Conservation (phyloP, 2,329 filamentous ascomycete species). For the Lasiodiplodia sp. region DNA sequence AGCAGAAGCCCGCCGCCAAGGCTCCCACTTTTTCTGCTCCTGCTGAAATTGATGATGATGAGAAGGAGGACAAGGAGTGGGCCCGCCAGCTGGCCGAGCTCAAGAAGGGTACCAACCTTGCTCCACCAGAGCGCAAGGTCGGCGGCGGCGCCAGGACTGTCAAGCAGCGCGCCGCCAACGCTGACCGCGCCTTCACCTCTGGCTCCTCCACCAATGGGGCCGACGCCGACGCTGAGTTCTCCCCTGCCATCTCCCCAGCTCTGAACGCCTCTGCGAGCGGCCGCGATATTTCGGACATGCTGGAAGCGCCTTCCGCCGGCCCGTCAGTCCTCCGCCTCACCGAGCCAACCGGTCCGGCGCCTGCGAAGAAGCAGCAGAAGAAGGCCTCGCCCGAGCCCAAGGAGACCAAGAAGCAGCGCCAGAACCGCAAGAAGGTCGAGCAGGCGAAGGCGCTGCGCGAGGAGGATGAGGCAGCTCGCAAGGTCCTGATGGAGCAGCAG, state of each 20-base stretch:
- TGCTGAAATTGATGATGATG: conserved; percentile 37
- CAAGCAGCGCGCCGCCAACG: conserved; percentile 30
- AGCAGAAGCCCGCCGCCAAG: conserved; percentile 42
- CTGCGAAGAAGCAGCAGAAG: conserved; percentile 63
- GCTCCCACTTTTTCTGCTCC: conserved; percentile 45
- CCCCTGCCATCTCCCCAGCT: conserved; percentile 72
- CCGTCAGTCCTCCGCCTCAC: conserved; percentile 82
- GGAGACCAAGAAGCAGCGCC: conserved; percentile 94
- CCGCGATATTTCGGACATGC: conserved; percentile 87
- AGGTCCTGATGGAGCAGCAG: conserved; percentile 80
- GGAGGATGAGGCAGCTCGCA: conserved; percentile 80
- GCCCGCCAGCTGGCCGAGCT: conserved; percentile 28
- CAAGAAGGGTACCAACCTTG: conserved; percentile 29
- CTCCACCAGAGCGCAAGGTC: conserved; percentile 27
- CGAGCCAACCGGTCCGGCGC: conserved; percentile 63
- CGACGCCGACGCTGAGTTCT: conserved; percentile 83
- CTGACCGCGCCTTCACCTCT: conserved; percentile 34
- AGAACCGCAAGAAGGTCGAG: conserved; percentile 89
- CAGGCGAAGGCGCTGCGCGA: conserved; percentile 77
- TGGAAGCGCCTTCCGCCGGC: conserved; percentile 73
- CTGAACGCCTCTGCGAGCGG: conserved; percentile 59
- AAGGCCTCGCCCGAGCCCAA: conserved; percentile 61
- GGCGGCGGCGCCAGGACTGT: conserved; percentile 30
- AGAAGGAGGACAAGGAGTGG: conserved; percentile 43
- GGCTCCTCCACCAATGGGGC: conserved; percentile 73